These are phyloP conservation scores for Chaetothyriales sp. DNA, from an alignment of 2,329 filamentous ascomycete species.

Conservation along the genomic window DNA sequence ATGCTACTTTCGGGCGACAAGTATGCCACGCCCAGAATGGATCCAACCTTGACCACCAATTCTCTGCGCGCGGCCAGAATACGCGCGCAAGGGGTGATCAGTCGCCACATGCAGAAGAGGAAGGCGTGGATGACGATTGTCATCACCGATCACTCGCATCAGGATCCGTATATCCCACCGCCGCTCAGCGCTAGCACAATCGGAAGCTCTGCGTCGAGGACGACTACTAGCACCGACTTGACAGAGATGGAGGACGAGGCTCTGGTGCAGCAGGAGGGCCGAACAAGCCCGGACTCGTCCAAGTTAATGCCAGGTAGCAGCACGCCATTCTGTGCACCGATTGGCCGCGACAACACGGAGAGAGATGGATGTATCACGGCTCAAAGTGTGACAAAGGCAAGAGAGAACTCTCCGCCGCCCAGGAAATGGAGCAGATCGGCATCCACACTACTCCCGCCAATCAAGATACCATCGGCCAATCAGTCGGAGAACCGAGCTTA, in stretches of 20 bases:
- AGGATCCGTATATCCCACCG: slow-evolving; percentile 23
- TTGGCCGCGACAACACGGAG: not conserved
- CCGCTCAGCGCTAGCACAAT: not conserved
- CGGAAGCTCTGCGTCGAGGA: not conserved
- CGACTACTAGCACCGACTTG: not conserved
- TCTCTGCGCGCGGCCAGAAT: slow-evolving; percentile 33
- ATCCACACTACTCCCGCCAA: not conserved
- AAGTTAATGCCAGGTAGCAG: not conserved
- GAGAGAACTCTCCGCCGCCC: slow-evolving; percentile 4
- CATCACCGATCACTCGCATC: slow-evolving; percentile 30
- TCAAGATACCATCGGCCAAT: slow-evolving; percentile 5
- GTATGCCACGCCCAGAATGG: slow-evolving; percentile 21
- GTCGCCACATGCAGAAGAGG: slow-evolving; percentile 23
- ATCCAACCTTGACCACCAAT: slow-evolving; percentile 28
- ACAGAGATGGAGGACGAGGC: not conserved
- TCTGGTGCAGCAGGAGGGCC: not conserved
- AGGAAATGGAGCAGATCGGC: slow-evolving; percentile 1
- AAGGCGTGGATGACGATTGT: slow-evolving; percentile 28
- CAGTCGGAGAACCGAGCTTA: not conserved
- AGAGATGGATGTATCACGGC: not conserved
- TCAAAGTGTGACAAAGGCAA: not conserved
- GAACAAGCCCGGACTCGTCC: not conserved
- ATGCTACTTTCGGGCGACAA: slow-evolving; percentile 28
- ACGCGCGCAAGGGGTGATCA: slow-evolving; percentile 27
- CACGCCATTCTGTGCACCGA: not conserved